phyloP scores from a whole-genome alignment of 441 rosid genomes.

The Populus trichocarpa region DNA sequence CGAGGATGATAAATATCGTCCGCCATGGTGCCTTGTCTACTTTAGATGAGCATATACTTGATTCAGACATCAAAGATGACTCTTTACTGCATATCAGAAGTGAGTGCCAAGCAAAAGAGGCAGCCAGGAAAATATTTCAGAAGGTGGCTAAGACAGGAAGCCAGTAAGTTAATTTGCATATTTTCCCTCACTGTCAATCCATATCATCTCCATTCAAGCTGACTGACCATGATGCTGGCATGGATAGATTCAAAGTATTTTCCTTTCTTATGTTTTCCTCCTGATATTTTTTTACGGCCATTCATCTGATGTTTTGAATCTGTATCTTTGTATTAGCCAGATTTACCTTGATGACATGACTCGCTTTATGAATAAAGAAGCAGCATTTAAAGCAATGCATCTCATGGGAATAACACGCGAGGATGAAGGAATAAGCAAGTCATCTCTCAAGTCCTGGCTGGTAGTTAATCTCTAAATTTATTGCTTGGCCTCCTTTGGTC shows the following conservation, averaged over 20 bases:
- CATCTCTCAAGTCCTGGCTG: constrained; percentile 52
- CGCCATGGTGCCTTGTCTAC: constrained; percentile 46
- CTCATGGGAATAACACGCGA: constrained; percentile 39
- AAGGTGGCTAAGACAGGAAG: constrained; percentile 56
- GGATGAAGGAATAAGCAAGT: constrained; percentile 44
- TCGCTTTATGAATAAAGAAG: constrained; percentile 53
- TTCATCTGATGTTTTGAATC: background rate
- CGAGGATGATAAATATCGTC: constrained; percentile 47
- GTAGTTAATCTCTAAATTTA: constrained; percentile 25
- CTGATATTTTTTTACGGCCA: background rate
- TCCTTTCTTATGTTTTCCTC: background rate
- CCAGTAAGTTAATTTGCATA: constrained; percentile 30
- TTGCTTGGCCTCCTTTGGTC: background rate
- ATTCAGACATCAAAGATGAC: constrained; percentile 47
- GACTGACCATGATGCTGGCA: background rate
- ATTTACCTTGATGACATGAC: constrained; percentile 54
- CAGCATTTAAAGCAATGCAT: constrained; percentile 42
- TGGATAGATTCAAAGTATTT: background rate
- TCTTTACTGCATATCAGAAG: constrained; percentile 42
- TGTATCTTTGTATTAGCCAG: constrained; percentile 28
- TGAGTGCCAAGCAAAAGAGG: constrained; percentile 61
- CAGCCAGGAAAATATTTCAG: constrained; percentile 58
- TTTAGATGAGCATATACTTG: constrained; percentile 44
- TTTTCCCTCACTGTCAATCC: background rate
- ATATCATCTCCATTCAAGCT: background rate